phyloP scores from a whole-genome alignment of 345 rosid genomes.

The Syzygium oleosum region DNA sequence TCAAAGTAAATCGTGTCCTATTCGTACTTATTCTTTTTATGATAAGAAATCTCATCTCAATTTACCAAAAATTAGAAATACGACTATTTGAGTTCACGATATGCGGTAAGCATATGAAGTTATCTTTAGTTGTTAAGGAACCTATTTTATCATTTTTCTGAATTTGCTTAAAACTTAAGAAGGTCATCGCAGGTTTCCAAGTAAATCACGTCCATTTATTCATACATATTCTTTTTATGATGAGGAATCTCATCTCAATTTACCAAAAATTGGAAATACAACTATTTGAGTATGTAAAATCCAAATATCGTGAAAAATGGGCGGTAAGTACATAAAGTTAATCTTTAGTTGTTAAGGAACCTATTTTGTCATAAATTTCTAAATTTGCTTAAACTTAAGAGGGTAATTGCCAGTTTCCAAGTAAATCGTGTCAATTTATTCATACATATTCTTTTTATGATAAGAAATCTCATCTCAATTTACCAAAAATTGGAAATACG shows the following conservation, averaged over 20 bases:
- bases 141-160: neutral
- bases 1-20: no score
- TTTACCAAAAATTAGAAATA: neutral
- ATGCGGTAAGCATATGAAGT: neutral
- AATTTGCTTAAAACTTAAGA: neutral
- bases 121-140: neutral
- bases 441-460: neutral
- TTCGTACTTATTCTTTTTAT: neutral
- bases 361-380: no score
- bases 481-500: neutral
- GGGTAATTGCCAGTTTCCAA: no score
- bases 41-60: neutral
- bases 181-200: neutral
- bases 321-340: neutral
- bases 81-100: neutral
- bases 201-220: no score
- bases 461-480: neutral
- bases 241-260: neutral
- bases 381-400: no score
- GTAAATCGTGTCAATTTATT: no score
- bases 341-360: no score
- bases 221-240: neutral
- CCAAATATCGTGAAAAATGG: fast-evolving
- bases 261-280: neutral
- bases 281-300: neutral